Base-by-base conservation (phyloP, 495 filamentous ascomycete genomes). In the Xylona heveae region DNA sequence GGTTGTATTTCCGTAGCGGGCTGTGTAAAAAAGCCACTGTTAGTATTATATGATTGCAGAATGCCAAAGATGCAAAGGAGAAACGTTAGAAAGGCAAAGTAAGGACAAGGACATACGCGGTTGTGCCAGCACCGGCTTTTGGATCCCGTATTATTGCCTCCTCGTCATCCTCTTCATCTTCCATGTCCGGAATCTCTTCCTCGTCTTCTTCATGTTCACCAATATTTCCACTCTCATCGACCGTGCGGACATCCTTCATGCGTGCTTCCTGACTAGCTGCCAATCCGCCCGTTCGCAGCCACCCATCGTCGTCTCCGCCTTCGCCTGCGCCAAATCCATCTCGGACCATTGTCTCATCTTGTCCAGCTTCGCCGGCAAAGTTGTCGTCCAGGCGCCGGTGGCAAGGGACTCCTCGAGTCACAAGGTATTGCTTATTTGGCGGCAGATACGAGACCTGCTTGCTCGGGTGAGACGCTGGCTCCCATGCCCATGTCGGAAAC, bases 401-500 rank as follows among this genome's bases (percentile, higher is more conserved):
- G 48, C 90, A 94, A 4, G 88, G 88, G 30, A 95, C 88, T 22
- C 84, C 78, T 25, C 84, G 74, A 5, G 90, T 93, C 1, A 95
- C 79, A 8, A 99, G 64, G 43, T 78, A 99, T 64, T 99, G 88
- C 53, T 99, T 99, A 0, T 74, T 81, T 0, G 71, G 57, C 3
- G 88, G 88, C 1, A 99, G 73, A 44, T 92, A 77, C 31, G 60
- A 52, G 12, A 78, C 78, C 29, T 84, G 78, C 44, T 81, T 78
- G 19, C 67, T 59, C 2, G 72, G 64, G 13, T 66, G 65, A 6
- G 83, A 79, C 29, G 84, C 84, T 42, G 85, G 79, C 36, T 71
- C 68, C 88, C 88, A 99, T n/a, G 79, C 74, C 88, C 88, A 99
- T 28, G 85, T 88, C 4, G 88, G 88, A 54, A 99, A 99, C 59